Evolutionary conservation across 2,329 filamentous ascomycete species (phyloP), one percentile per base, ranked within the genome.

Genomic region (Dothidotthia symphoricarpi): DNA sequence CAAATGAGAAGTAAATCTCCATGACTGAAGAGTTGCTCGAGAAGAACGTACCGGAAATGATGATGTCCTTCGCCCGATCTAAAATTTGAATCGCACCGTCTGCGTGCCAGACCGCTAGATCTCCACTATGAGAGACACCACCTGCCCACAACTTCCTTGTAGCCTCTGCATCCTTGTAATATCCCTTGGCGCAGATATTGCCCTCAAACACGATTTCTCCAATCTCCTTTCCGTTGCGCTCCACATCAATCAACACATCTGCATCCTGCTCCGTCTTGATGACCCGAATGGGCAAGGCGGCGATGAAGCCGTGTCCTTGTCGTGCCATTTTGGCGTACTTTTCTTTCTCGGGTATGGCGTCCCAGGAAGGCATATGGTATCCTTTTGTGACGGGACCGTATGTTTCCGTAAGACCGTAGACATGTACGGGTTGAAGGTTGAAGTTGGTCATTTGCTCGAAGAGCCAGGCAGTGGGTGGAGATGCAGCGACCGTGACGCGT

Each of bases 381-480:
- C 90, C 88, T 65, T 94, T 95, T 1, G 90, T 97, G 43, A 96
- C 91, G 8, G 93, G 93, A 0, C 93, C 93, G 58, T 97, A 97
- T 0, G 91, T 97, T 70, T 97, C 83, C 2, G 81, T 84, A 55
- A 84, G 60, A 26, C 93, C 93, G 64, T 98, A 98, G 6, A 95
- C 89, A 63, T 98, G 93, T 1, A 96, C 88, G 0, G 93, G 93
- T 15, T 84, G 77, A 6, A 98, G 76, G 61, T 98, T 98, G 6
- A 97, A 72, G 4, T 72, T 71, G 41, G 83, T 85, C 93, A 98
- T 98, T 63, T 89, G 83, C 69, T 95, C 85, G 61, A 98, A 96
- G 2, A 98, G 78, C 66, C 93, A 85, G 1, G 86, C 85, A 1
- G 86, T 90, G 1, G 93, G 93, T 4, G 93, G 93, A 42, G 84